phyloP scores from a whole-genome alignment of 1,284 basidiomycete species.

The Vanrija sp. region DNA sequence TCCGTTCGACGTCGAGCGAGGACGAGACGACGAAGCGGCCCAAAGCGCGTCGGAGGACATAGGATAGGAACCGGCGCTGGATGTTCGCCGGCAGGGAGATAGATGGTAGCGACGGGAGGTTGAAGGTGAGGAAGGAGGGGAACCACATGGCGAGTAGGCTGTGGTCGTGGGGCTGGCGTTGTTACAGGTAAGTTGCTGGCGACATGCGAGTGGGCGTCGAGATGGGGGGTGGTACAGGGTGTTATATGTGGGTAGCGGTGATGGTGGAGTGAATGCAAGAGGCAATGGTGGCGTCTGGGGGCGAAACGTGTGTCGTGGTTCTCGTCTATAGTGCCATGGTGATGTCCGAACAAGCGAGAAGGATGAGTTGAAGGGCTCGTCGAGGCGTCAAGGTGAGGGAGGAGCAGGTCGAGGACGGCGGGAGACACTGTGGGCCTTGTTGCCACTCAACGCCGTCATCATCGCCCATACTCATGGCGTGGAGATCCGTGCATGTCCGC shows the following conservation, averaged over 20 bases:
- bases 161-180: background rate
- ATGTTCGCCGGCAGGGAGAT: constrained; percentile 71
- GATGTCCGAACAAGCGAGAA: too few relatives aligned
- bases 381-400: too few relatives aligned
- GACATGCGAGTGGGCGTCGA: background rate
- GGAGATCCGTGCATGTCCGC: background rate
- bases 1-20: constrained; percentile 77
- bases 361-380: too few relatives aligned
- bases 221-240: background rate
- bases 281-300: too few relatives aligned
- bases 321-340: too few relatives aligned
- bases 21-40: constrained; percentile 83
- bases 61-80: constrained; percentile 84
- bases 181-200: background rate
- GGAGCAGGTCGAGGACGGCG: too few relatives aligned
- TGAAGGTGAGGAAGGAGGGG: constrained; percentile 34
- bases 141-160: constrained; percentile 29
- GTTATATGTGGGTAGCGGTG: background rate
- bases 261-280: background rate
- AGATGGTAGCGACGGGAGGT: constrained; percentile 34
- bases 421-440: background rate
- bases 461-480: background rate
- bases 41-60: constrained; percentile 73
- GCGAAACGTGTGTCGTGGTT: too few relatives aligned
- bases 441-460: background rate